phyloP scores from a whole-genome alignment of 208 protist species.

The Sergeia podlipaevii region DNA sequence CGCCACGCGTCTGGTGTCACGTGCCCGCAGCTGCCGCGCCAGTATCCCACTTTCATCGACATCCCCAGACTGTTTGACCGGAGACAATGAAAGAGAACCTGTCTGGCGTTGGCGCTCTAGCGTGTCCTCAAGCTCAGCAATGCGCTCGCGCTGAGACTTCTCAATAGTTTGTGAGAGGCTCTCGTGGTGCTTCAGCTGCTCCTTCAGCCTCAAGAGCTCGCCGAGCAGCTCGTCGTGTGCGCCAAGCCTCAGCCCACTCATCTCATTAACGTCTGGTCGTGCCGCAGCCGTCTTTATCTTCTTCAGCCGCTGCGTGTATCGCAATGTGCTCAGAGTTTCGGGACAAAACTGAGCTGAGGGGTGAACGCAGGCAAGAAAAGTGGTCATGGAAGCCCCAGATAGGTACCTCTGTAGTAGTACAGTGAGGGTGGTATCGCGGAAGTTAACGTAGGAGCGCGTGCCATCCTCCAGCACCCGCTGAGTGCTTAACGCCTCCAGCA shows the following conservation, averaged over 20 bases:
- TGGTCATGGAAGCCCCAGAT: conserved; percentile 69
- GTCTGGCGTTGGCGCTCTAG: conserved; percentile 8
- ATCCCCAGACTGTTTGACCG: background rate
- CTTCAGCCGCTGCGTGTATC: conserved; percentile 83
- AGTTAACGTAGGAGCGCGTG: conserved; percentile 70
- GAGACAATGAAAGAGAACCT: background rate
- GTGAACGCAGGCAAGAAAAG: conserved; percentile 88
- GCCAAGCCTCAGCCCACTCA: conserved; percentile 18
- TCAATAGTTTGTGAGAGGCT: conserved; percentile 18
- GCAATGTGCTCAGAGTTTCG: conserved; percentile 84
- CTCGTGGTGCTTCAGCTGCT: conserved; percentile 32
- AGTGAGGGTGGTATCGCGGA: conserved; percentile 82
- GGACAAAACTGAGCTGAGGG: conserved; percentile 45
- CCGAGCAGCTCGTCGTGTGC: conserved; percentile 51
- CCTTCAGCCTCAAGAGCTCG: conserved; percentile 53
- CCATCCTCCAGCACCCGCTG: conserved; percentile 39
- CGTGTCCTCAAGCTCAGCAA: conserved; percentile 34
- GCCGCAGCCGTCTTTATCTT: conserved; percentile 55
- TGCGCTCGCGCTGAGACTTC: conserved; percentile 29
- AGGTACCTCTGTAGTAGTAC: conserved; percentile 88
- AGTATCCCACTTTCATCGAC: too few species aligned
- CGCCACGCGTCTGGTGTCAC: conserved; percentile 71
- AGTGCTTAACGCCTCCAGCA: conserved; percentile 77
- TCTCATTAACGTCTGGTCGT: conserved; percentile 24
- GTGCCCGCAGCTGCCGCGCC: conserved; percentile 19